A percentile compares a stretch with the other conserved stretches of the same genome.
Conservation (phyloP, 768 basidiomycete genomes). For the Xerocomus potaroensis region DNA sequence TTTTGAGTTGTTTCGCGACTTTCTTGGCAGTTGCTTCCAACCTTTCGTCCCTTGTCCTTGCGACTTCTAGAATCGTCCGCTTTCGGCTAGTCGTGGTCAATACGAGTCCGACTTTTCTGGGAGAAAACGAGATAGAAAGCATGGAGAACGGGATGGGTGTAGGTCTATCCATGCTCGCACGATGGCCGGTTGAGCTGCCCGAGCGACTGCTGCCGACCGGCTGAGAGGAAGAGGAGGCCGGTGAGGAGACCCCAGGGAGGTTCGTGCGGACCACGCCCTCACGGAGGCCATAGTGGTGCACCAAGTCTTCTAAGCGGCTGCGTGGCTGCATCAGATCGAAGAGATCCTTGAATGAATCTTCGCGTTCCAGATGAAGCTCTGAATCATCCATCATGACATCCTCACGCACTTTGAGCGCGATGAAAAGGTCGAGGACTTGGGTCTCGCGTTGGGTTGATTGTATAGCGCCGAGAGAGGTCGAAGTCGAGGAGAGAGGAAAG, state of each 20-base stretch:
- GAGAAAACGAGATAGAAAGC: slow-evolving; percentile 40
- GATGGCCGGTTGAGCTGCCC: slow-evolving; percentile 1
- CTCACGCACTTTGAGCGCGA: slow-evolving; percentile 74
- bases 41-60: slow-evolving; percentile 47
- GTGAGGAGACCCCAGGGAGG: slow-evolving; percentile 2
- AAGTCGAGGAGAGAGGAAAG: slow-evolving; percentile 49
- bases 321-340: slow-evolving; percentile 76
- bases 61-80: slow-evolving; percentile 53
- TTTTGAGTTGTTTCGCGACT: slow-evolving; percentile 46
- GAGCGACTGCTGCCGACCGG: background rate
- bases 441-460: slow-evolving; percentile 68
- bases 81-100: slow-evolving; percentile 33
- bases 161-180: background rate
- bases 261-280: slow-evolving; percentile 31
- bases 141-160: slow-evolving; percentile 31
- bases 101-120: slow-evolving; percentile 37
- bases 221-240: background rate
- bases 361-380: slow-evolving; percentile 68
- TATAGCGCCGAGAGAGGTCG: slow-evolving; percentile 26
- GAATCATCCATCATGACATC: slow-evolving; percentile 75
- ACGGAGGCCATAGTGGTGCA: slow-evolving; percentile 41
- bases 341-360: slow-evolving; percentile 73
- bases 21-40: slow-evolving; percentile 53
- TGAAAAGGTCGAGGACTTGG: slow-evolving; percentile 68
- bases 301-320: slow-evolving; percentile 71